Evolutionary conservation across 2,329 filamentous ascomycete species (phyloP).

Genomic region (Botryotinia convoluta): DNA sequence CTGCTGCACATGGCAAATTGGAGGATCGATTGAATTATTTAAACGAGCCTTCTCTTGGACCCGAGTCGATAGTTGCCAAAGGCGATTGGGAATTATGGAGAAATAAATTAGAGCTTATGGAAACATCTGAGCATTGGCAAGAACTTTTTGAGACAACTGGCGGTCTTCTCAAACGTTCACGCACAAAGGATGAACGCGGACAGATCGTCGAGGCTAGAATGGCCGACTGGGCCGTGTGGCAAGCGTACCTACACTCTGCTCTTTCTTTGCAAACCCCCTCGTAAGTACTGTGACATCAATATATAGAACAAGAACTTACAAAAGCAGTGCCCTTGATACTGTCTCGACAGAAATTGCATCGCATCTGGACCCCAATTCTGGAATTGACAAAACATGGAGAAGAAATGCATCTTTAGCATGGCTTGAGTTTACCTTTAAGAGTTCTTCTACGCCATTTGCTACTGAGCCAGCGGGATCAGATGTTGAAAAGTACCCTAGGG

Average conservation of each 20-base stretch:
- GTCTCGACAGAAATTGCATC: slow-evolving; percentile 34
- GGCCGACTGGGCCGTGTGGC: slow-evolving; percentile 39
- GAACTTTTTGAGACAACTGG: slow-evolving; percentile 33
- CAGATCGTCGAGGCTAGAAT: slow-evolving; percentile 34
- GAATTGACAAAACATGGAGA: slow-evolving; percentile 38
- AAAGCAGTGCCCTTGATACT: slow-evolving; percentile 6
- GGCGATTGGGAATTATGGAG: slow-evolving; percentile 39
- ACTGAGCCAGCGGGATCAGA: slow-evolving; percentile 3
- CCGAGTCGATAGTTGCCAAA: slow-evolving; percentile 38
- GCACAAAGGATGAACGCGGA: slow-evolving; percentile 33
- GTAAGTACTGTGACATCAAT: slow-evolving; percentile 27
- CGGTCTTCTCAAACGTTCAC: slow-evolving; percentile 33
- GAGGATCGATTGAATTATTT: slow-evolving; percentile 35
- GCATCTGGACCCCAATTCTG: slow-evolving; percentile 34
- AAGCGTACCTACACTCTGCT: slow-evolving; percentile 34
- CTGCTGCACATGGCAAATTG: slow-evolving; percentile 29
- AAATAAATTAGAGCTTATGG: slow-evolving; percentile 33
- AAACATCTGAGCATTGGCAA: slow-evolving; percentile 32
- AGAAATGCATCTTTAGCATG: slow-evolving; percentile 38
- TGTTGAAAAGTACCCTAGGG: slow-evolving; percentile 15
- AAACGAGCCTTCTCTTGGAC: slow-evolving; percentile 34
- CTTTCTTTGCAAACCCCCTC: slow-evolving; percentile 26
- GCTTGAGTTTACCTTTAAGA: slow-evolving; percentile 32
- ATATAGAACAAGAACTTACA: slow-evolving; percentile 1
- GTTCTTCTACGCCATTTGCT: slow-evolving; percentile 14